These are phyloP conservation scores for Krasilnikovozyma curviuscula DNA, from an alignment of 768 basidiomycete species.

Conservation along the genomic window DNA sequence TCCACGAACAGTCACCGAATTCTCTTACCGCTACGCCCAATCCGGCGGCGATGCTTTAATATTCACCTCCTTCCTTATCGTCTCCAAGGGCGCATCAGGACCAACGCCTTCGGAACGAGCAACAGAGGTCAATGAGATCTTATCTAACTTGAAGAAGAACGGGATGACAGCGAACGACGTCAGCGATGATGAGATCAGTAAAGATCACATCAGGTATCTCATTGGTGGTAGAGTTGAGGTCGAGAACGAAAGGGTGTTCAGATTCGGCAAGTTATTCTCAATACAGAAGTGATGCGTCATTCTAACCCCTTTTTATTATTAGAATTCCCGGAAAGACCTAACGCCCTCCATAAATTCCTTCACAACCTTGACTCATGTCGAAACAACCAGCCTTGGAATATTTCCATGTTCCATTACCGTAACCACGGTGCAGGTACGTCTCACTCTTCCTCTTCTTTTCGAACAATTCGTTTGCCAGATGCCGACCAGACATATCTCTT, in stretches of 20 bases:
- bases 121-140: slow-evolving; percentile 32
- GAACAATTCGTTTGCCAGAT: background rate
- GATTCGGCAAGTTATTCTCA: slow-evolving; percentile 52
- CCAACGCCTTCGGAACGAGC: slow-evolving; percentile 25
- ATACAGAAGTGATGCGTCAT: background rate
- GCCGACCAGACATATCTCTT: background rate
- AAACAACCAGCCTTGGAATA: slow-evolving; percentile 45
- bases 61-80: slow-evolving; percentile 73
- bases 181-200: slow-evolving; percentile 86
- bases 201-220: slow-evolving; percentile 85
- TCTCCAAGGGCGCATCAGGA: slow-evolving; percentile 31
- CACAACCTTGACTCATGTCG: slow-evolving; percentile 48
- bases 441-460: background rate
- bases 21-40: slow-evolving; percentile 58
- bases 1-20: slow-evolving; percentile 85
- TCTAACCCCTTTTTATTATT: background rate
- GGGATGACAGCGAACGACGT: slow-evolving; percentile 78
- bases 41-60: slow-evolving; percentile 51
- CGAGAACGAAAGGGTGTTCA: slow-evolving; percentile 65
- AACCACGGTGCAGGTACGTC: slow-evolving; percentile 84
- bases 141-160: slow-evolving; percentile 39
- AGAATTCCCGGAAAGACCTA: slow-evolving; percentile 95
- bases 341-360: slow-evolving; percentile 76
- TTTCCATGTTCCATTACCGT: slow-evolving; percentile 90
- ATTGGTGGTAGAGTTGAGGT: slow-evolving; percentile 67